phyloP scores from a whole-genome alignment of 257 asterid genomes.

The Solanum chiquidenum region DNA sequence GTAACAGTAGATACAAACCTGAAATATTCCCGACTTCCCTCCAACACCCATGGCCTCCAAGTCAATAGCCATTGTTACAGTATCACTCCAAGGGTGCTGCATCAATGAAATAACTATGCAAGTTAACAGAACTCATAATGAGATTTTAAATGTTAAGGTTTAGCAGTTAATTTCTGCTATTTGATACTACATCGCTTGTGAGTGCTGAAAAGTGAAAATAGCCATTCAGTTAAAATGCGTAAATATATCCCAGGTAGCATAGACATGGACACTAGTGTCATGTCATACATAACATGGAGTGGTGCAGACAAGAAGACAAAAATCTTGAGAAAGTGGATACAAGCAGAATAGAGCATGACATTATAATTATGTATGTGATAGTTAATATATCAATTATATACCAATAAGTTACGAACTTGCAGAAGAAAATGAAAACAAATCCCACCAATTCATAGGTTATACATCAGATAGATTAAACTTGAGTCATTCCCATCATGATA shows the following conservation, averaged over 20 bases:
- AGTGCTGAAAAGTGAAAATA: background rate
- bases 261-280: background rate
- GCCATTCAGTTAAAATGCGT: background rate
- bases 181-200: background rate
- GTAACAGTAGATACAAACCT: constrained; percentile 41
- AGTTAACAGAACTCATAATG: constrained; percentile 3
- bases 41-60: constrained; percentile 99
- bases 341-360: background rate
- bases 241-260: background rate
- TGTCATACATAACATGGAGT: background rate
- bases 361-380: background rate
- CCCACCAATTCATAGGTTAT: background rate
- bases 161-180: background rate
- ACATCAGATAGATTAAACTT: background rate
- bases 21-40: constrained; percentile 86
- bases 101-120: constrained; percentile 1
- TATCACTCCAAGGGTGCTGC: constrained; percentile 98
- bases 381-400: background rate
- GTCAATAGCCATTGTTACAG: constrained; percentile 72
- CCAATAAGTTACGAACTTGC: background rate
- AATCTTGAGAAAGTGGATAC: background rate
- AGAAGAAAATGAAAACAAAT: background rate
- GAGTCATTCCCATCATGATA: background rate
- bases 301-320: background rate
- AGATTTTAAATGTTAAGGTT: background rate